Conservation (phyloP, 2,329 filamentous ascomycete species). For the Myriangium duriaei region DNA sequence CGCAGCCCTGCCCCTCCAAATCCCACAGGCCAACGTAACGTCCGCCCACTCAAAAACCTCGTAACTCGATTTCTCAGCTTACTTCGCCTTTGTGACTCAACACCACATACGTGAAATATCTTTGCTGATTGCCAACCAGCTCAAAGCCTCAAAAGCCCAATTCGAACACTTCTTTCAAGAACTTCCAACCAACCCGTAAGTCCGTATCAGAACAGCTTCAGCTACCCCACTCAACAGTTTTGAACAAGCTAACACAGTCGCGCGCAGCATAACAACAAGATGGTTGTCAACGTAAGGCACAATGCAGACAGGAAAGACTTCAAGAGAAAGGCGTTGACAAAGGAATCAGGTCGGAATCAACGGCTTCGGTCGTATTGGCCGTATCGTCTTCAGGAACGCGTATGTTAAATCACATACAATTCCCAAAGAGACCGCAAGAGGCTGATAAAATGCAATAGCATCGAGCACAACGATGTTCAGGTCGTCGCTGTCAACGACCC, state of each 20-base stretch:
- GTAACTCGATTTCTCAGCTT: neutral
- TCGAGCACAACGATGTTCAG: slow-evolving; percentile 80
- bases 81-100: neutral
- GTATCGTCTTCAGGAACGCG: slow-evolving; percentile 98
- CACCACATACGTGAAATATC: no score
- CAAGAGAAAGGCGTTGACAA: slow-evolving; percentile 1
- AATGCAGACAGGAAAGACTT: no score
- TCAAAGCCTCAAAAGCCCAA: neutral
- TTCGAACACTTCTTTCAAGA: neutral
- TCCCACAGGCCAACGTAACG: no score
- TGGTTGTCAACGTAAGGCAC: slow-evolving; percentile 38
- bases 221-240: neutral
- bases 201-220: neutral
- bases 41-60: neutral
- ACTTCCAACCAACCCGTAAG: neutral
- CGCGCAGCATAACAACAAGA: slow-evolving; percentile 19
- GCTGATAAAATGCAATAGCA: slow-evolving; percentile 30
- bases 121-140: neutral
- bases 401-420: slow-evolving; percentile 31
- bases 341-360: slow-evolving; percentile 83
- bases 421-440: slow-evolving; percentile 13
- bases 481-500: slow-evolving; percentile 98
- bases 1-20: neutral
- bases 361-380: slow-evolving; percentile 98
- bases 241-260: no score